These are phyloP conservation scores for Psidium guajava DNA, from an alignment of 345 rosid genomes.

Conservation along the genomic window DNA sequence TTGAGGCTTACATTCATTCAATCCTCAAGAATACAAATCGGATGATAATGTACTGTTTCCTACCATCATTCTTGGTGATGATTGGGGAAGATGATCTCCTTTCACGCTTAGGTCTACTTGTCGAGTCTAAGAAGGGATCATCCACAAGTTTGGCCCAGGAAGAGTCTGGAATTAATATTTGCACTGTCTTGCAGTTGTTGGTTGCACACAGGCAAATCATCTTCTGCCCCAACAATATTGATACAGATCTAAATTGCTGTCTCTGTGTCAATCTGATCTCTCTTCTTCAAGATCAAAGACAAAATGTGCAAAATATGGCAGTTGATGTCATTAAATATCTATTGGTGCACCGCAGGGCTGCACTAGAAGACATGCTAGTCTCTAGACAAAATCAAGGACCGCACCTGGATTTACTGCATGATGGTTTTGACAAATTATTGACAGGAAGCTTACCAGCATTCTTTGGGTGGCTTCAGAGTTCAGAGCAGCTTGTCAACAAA, in stretches of 20 bases:
- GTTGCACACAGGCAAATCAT: conserved; percentile 85
- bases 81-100: conserved; percentile 88
- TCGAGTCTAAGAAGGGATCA: conserved; percentile 56
- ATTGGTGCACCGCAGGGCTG: conserved; percentile 81
- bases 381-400: conserved; percentile 85
- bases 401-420: conserved; percentile 72
- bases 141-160: conserved; percentile 37
- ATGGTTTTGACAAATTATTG: conserved; percentile 90
- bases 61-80: conserved; percentile 76
- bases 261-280: conserved; percentile 80
- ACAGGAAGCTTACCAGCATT: conserved; percentile 66
- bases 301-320: conserved; percentile 71
- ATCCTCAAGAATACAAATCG: conserved; percentile 88
- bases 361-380: conserved; percentile 84
- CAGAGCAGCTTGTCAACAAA: conserved; percentile 65
- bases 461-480: conserved; percentile 80
- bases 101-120: conserved; percentile 60
- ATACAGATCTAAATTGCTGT: conserved; percentile 88
- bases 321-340: conserved; percentile 76
- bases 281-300: conserved; percentile 75
- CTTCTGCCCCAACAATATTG: conserved; percentile 93
- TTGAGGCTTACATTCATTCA: conserved; percentile 86
- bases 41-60: conserved; percentile 80
- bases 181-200: conserved; percentile 76
- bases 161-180: conserved; percentile 67